Evolutionary conservation across 768 basidiomycete species (phyloP), one percentile per base, ranked within the genome.

Genomic region (Hemileccinum impolitum): DNA sequence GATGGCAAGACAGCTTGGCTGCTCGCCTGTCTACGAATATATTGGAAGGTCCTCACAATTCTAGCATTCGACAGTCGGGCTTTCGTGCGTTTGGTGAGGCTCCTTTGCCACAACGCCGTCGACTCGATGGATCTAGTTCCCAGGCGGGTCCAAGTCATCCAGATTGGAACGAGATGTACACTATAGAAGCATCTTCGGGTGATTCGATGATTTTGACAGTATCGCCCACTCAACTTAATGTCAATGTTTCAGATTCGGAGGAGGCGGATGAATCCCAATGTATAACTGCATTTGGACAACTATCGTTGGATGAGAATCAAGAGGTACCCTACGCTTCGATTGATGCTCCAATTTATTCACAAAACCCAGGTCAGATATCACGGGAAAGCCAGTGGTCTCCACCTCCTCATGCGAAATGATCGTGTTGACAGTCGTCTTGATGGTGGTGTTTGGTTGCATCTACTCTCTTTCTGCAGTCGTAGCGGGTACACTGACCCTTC

Each of bases 1-100:
- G 90, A 62, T 90, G 87, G 87, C 87, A 90, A 62, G 86, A 90
- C 43, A 81, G 76, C 47, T 72, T 90, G 15, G 79, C 82, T 19
- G 74, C 74, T 51, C 76, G 76, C 6, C 66, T 88, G 40, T 74
- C 74, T 6, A 71, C 67, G 43, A 59, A 55, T 12, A 45, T 32
- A 17, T 51, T 38, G 17, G 54, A 53, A 40, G 50, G 11, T 17
- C 26, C 45, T 47, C 55, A 36, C 49, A 43, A 31, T 39, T n/a
- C 47, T 35, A 44, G 48, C 25, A 13, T 45, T 49, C 46, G 35
- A 4, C 48, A 39, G 15, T 55, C 65, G 13, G 61, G 62, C 23
- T 51, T 62, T 28, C 60, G 65, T 40, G 62, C 70, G 32, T 51
- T 61, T 18, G 53, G 63, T 7, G 69, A 61, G 11, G 61, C 66